These are phyloP conservation scores for Botrytis pseudocinerea DNA, from an alignment of 2,329 filamentous ascomycete genomes.

Conservation along the genomic window DNA sequence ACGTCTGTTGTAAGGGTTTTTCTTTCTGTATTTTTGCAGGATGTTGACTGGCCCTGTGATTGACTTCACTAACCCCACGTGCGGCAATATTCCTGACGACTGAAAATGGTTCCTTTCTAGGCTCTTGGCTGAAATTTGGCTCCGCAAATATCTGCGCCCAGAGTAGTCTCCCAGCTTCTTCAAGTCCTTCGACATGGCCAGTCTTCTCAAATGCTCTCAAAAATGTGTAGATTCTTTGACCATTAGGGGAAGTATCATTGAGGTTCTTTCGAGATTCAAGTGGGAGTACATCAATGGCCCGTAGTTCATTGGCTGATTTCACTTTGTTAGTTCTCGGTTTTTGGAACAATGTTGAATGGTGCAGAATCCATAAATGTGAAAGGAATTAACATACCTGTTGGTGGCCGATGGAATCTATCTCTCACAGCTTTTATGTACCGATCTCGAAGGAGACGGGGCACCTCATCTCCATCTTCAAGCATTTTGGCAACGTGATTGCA, in stretches of 20 bases:
- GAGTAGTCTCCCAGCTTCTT: conserved; percentile 26
- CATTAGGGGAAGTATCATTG: conserved; percentile 21
- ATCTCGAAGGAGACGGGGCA: conserved; percentile 8
- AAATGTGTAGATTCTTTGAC: conserved; percentile 17
- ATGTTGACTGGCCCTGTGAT: not conserved
- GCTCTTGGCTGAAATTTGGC: not conserved
- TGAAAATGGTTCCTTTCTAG: not conserved
- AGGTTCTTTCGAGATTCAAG: conserved; percentile 5
- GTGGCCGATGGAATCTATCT: conserved; percentile 2
- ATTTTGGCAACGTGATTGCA: not conserved
- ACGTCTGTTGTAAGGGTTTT: not conserved
- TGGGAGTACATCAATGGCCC: conserved; percentile 15
- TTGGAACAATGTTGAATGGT: not conserved
- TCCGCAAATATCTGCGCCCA: conserved; percentile 19
- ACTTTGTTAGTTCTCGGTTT: not conserved
- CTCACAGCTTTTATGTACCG: conserved; percentile 7
- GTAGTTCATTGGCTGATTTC: conserved; percentile 13
- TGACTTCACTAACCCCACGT: not conserved
- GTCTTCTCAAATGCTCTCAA: conserved; percentile 20
- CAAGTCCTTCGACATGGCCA: conserved; percentile 19
- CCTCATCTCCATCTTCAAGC: not conserved
- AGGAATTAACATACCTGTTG: not conserved
- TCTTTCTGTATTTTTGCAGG: not conserved
- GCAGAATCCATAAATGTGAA: not conserved
- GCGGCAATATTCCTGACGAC: not conserved